A percentile compares a stretch with the other conserved stretches of the same genome.
Conservation (phyloP, 345 rosid species). For the sweet orange (Citrus sinensis) region DVS_A1.0 CM039169.1:30689501-30690000, state of each 20-base stretch:
- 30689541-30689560: not conserved
- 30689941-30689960: conserved; percentile 86
- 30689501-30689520: not conserved
- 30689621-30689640: not conserved
- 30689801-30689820: conserved; percentile 27
- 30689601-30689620: not conserved
- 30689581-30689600: not conserved
- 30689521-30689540: not conserved
- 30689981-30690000: conserved; percentile 80
- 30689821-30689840: conserved; percentile 91
- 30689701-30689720: not conserved
- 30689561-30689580: not conserved
- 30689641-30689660: not conserved
- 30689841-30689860: conserved; percentile 64
- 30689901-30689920: conserved; percentile 89
- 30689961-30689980: conserved; percentile 63
- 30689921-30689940: conserved; percentile 95
- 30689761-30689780: not conserved
- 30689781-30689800: not conserved
- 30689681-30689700: not conserved
- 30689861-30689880: conserved; percentile 94
- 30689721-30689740: conserved; percentile 13
- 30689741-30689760: not conserved
- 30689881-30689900: conserved; percentile 89
- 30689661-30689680: not conserved